Evolutionary conservation across 352 stramenopile genomes (phyloP), one percentile per base, ranked within the genome.

Genomic region (Globisporangium spinosum): DNA sequence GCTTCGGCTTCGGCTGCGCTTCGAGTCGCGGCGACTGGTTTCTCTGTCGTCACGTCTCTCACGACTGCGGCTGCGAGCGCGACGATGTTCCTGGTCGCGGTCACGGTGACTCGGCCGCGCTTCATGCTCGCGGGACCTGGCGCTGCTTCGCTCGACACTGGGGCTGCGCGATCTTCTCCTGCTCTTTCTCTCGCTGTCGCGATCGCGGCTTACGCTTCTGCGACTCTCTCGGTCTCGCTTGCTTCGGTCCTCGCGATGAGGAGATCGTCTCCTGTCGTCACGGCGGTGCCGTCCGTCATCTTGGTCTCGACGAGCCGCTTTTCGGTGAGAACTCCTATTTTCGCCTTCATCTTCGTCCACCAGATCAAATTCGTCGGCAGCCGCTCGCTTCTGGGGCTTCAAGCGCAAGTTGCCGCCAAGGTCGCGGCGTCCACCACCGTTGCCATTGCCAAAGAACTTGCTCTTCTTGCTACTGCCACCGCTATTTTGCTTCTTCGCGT

Each of bases 321-420:
- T 38, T 6, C 56, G n/a, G 15, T 27, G 49, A 20, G 43, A 51
- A 9, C 45, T n/a, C 58, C 4, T 22, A 15, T 15, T 8, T 7
- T 69, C 55, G 12, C 58, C 72, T 38, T 43, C 23, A 2, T 54
- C 54, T 38, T 65, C 65, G 17, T 60, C 57, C 43, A 72, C 67
- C 17, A 72, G 20, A 2, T 72, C 61, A 45, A 67, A 72, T 8
- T 60, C 62, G 43, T 68, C 67, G 1, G 40, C 67, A 12, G 35
- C 29, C 3, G 12, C n/a, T 17, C 61, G 61, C 54, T 53, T 64
- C 10, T 72, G 63, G 9, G 81, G 61, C 57, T 91, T 93, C 15
- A 90, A 59, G 3, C 67, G 70, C 51, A 93, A 55, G 20, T 25
- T 40, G 51, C 76, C n/a, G 2, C 56, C 32, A 62, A 32, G 12